Evolutionary conservation across 495 filamentous ascomycete species (phyloP).

Genomic region (Penicillium macrosclerotiorum): DNA sequence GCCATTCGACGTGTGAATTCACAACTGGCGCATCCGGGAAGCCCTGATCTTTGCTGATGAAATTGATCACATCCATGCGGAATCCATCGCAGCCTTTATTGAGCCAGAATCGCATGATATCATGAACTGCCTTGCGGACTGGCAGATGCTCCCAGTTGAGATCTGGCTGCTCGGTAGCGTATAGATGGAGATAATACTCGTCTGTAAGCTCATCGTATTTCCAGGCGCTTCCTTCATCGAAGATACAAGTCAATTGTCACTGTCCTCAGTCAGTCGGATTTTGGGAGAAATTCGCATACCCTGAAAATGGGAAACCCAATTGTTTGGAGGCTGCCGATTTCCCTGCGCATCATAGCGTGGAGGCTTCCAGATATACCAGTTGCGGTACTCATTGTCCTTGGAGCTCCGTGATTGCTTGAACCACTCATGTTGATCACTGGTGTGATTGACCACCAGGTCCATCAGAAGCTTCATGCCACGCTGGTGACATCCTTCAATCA

Average conservation of each 20-base stretch:
- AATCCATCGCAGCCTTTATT: slow-evolving; percentile 67
- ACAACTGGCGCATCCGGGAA: slow-evolving; percentile 62
- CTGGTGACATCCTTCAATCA: slow-evolving; percentile 54
- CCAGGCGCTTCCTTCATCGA: slow-evolving; percentile 59
- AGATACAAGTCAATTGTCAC: no score
- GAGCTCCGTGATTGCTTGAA: slow-evolving; percentile 65
- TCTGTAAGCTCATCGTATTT: slow-evolving; percentile 60
- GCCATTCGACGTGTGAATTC: slow-evolving; percentile 47
- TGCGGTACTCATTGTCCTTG: slow-evolving; percentile 56
- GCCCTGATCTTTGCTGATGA: slow-evolving; percentile 60
- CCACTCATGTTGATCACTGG: slow-evolving; percentile 75
- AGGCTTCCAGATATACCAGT: slow-evolving; percentile 75
- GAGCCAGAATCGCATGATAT: slow-evolving; percentile 71
- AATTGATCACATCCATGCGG: slow-evolving; percentile 66
- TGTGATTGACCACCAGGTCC: slow-evolving; percentile 77
- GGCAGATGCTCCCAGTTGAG: slow-evolving; percentile 71
- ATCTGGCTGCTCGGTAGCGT: slow-evolving; percentile 64
- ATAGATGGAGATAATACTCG: slow-evolving; percentile 72
- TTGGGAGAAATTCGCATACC: slow-evolving; percentile 26
- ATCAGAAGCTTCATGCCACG: slow-evolving; percentile 69
- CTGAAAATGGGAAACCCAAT: slow-evolving; percentile 62
- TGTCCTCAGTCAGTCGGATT: background rate
- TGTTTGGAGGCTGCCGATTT: slow-evolving; percentile 64
- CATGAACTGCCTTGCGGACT: slow-evolving; percentile 61
- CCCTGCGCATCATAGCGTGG: slow-evolving; percentile 57